A percentile compares a stretch with the other conserved stretches of the same genome.
Conservation (phyloP, 2,329 filamentous ascomycete genomes). For the Beauveria asiatica region DNA sequence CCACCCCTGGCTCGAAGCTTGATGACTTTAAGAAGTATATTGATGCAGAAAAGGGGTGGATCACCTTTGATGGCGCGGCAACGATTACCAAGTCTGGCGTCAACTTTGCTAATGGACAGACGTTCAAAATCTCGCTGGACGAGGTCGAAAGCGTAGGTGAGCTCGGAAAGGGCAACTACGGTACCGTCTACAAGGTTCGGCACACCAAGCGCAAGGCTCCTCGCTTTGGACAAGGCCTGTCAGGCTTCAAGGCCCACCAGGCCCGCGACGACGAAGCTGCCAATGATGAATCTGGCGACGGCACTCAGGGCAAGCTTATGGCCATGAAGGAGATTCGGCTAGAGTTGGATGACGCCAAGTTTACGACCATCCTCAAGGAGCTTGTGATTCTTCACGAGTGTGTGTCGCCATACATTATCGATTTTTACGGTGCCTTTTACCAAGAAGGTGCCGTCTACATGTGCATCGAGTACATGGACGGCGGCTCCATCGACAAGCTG, state of each 20-base stretch:
- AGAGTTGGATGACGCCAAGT: conserved; percentile 93
- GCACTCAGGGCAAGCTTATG: conserved; percentile 73
- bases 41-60: conserved; percentile 80
- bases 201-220: conserved; percentile 61
- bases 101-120: conserved; percentile 81
- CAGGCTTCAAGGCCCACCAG: conserved; percentile 35
- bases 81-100: conserved; percentile 83
- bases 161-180: conserved; percentile 95
- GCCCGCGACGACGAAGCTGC: conserved; percentile 20
- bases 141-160: conserved; percentile 91
- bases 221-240: conserved; percentile 51
- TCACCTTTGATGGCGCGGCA: conserved; percentile 90
- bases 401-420: conserved; percentile 90
- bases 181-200: conserved; percentile 92
- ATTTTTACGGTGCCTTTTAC: conserved; percentile 98
- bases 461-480: conserved; percentile 99
- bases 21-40: conserved; percentile 68
- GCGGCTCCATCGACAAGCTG: conserved; percentile 92
- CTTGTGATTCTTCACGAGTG: conserved; percentile 93
- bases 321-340: conserved; percentile 98
- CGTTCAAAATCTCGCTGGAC: conserved; percentile 89
- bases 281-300: conserved; percentile 23
- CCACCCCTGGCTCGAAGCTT: conserved; percentile 37
- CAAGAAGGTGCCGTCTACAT: conserved; percentile 98
- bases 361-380: conserved; percentile 95